Conservation (phyloP, 2,329 filamentous ascomycete genomes). For the Paecilomyces sp. region DNA sequence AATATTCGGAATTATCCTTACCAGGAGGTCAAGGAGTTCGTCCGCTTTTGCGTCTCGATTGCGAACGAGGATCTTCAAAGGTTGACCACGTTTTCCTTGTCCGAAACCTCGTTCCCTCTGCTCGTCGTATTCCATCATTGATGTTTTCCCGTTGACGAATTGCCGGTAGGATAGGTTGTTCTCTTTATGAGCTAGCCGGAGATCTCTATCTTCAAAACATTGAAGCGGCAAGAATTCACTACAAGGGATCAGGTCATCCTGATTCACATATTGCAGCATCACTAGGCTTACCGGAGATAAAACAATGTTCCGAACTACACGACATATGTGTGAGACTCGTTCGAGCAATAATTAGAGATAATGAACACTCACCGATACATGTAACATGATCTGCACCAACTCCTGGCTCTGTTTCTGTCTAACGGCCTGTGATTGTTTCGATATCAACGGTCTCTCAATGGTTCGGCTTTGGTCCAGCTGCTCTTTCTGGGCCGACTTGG, state of each 20-base stretch:
- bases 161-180: conserved; percentile 19
- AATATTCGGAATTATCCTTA: conserved; percentile 17
- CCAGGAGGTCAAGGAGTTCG: conserved; percentile 41
- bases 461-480: conserved; percentile 7
- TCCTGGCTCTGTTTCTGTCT: conserved; percentile 40
- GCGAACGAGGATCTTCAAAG: conserved; percentile 33
- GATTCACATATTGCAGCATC: background rate
- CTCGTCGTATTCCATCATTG: conserved; percentile 1
- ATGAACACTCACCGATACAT: conserved; percentile 34
- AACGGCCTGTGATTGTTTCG: conserved; percentile 10
- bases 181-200: conserved; percentile 17
- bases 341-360: background rate
- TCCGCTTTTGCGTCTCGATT: conserved; percentile 35
- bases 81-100: conserved; percentile 19
- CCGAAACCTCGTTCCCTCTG: conserved; percentile 10
- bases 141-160: conserved; percentile 16
- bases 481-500: conserved; percentile 6
- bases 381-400: conserved; percentile 41
- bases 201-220: conserved; percentile 27
- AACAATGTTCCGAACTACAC: conserved; percentile 26
- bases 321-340: conserved; percentile 1
- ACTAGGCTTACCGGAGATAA: conserved; percentile 22
- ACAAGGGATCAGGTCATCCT: conserved; percentile 8
- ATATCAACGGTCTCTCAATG: conserved; percentile 1
- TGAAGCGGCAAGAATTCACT: conserved; percentile 27